phyloP scores from a whole-genome alignment of 768 basidiomycete genomes.

The Xerocomellus intermedius region DNA sequence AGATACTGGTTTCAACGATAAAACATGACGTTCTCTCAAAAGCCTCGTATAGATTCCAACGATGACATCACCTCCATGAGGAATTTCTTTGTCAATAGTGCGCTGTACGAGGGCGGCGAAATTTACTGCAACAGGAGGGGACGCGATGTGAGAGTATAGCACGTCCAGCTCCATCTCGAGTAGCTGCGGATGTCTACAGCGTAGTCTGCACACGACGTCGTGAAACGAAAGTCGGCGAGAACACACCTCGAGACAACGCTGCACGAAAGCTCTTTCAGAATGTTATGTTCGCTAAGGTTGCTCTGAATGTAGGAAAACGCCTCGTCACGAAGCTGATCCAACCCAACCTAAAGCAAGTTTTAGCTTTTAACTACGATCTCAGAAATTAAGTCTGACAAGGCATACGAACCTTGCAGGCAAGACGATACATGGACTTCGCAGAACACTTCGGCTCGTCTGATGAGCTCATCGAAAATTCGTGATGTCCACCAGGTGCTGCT shows the following conservation, averaged over 20 bases:
- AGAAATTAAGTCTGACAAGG: neutral
- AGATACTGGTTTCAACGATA: neutral
- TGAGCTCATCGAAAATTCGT: neutral
- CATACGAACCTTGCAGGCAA: conserved; percentile 37
- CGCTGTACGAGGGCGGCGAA: conserved; percentile 13
- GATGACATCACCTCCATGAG: conserved; percentile 22
- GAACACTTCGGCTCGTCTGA: conserved; percentile 31
- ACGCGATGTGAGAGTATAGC: conserved; percentile 5
- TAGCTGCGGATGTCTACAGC: conserved; percentile 9
- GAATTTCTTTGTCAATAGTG: conserved; percentile 18
- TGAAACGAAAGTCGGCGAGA: neutral
- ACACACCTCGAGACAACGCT: conserved; percentile 17
- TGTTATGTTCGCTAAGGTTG: conserved; percentile 21
- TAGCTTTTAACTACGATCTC: neutral
- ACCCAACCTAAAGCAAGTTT: conserved; percentile 7
- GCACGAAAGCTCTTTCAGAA: conserved; percentile 24
- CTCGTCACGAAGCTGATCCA: conserved; percentile 18
- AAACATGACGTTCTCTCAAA: conserved; percentile 4
- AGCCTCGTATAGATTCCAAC: conserved; percentile 18
- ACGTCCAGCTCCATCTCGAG: conserved; percentile 19
- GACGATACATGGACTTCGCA: conserved; percentile 46
- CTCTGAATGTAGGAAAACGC: conserved; percentile 16
- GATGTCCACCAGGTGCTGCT: neutral
- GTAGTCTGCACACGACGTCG: neutral
- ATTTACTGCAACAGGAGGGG: conserved; percentile 1